A percentile compares a stretch with the other conserved stretches of the same genome.
phyloP scores from a whole-genome alignment of 805 yeast species.

The Cyberlindnera subsufficiens region DNA sequence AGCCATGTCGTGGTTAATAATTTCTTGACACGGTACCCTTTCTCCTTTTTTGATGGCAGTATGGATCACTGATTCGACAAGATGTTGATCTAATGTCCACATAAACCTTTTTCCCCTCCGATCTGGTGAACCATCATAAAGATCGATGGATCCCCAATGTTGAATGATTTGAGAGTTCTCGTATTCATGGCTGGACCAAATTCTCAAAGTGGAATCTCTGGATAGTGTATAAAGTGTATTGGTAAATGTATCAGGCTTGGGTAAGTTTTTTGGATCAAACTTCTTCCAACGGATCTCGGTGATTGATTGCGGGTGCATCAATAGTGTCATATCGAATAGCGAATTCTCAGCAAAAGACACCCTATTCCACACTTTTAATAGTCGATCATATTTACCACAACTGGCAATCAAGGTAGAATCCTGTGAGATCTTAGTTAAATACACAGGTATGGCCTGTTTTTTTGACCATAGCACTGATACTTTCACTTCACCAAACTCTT shows the following conservation, averaged over 20 bases:
- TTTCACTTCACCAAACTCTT: constrained; percentile 37
- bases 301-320: constrained; percentile 60
- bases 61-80: constrained; percentile 25
- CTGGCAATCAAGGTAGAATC: constrained; percentile 65
- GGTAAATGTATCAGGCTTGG: constrained; percentile 30
- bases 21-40: constrained; percentile 20
- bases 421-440: constrained; percentile 52
- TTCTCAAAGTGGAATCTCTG: constrained; percentile 50
- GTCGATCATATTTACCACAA: constrained; percentile 53
- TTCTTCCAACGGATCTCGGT: constrained; percentile 55
- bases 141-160: constrained; percentile 46
- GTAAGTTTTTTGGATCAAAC: constrained; percentile 21
- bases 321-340: constrained; percentile 60
- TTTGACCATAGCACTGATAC: constrained; percentile 32
- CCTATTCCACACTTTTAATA: constrained; percentile 77
- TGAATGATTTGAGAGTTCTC: constrained; percentile 52
- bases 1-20: constrained; percentile 30
- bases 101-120: constrained; percentile 25
- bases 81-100: constrained; percentile 35
- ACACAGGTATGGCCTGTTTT: constrained; percentile 57
- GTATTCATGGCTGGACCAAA: constrained; percentile 64
- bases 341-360: constrained; percentile 59
- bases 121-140: constrained; percentile 14
- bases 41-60: constrained; percentile 7
- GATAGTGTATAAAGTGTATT: constrained; percentile 62